phyloP scores from a whole-genome alignment of 1,284 basidiomycete species.

The Ustilago crameri region DNA sequence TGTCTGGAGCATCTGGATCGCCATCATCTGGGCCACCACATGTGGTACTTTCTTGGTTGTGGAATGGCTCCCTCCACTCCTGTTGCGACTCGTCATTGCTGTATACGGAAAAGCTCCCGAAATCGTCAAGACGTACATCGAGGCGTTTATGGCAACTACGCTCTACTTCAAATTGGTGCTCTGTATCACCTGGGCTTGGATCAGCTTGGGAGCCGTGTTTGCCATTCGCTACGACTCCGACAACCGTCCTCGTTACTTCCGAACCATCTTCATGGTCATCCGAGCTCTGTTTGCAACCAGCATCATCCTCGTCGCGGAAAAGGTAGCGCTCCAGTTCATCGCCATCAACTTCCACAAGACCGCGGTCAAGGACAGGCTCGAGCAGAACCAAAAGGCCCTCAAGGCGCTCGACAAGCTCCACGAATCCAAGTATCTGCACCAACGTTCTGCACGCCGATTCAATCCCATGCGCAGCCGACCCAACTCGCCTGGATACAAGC shows the following conservation, averaged over 20 bases:
- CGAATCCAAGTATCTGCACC: conserved; percentile 59
- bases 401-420: conserved; percentile 62
- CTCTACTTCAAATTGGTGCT: conserved; percentile 63
- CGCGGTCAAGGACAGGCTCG: conserved; percentile 63
- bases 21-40: conserved; percentile 63
- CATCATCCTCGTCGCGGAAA: conserved; percentile 59
- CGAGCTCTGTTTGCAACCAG: conserved; percentile 59
- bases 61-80: conserved; percentile 54
- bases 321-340: conserved; percentile 55
- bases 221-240: conserved; percentile 41
- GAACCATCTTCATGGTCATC: conserved; percentile 50
- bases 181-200: conserved; percentile 66
- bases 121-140: conserved; percentile 56
- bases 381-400: conserved; percentile 59
- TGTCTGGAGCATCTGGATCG: conserved; percentile 64
- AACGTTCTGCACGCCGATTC: conserved; percentile 36
- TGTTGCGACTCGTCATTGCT: conserved; percentile 54
- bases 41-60: conserved; percentile 62
- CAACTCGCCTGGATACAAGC: conserved; percentile 50
- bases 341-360: conserved; percentile 66
- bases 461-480: conserved; percentile 52
- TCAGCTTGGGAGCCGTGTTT: conserved; percentile 60
- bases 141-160: conserved; percentile 56
- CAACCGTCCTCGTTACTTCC: conserved; percentile 52
- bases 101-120: conserved; percentile 62